Conservation (phyloP, 2,329 filamentous ascomycete genomes). For the Nemania sp. region DNA sequence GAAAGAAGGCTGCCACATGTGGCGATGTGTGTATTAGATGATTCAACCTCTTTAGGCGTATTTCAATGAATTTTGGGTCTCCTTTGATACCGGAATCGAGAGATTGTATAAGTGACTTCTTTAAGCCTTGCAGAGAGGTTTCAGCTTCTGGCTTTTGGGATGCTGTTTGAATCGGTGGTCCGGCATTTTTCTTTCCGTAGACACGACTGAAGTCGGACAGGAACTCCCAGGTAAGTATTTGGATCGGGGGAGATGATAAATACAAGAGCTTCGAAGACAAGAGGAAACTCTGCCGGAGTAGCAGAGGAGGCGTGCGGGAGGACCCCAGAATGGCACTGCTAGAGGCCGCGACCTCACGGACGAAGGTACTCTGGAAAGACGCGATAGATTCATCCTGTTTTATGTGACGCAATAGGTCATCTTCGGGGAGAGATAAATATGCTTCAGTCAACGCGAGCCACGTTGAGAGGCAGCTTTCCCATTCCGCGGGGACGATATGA, state of each 20-base stretch:
- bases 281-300: conserved; percentile 75
- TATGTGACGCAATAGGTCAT: conserved; percentile 65
- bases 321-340: conserved; percentile 53
- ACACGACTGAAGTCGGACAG: conserved; percentile 75
- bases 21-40: conserved; percentile 72
- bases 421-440: conserved; percentile 69
- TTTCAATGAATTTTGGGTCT: conserved; percentile 67
- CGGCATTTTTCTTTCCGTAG: conserved; percentile 73
- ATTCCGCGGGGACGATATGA: conserved; percentile 76
- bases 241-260: conserved; percentile 56
- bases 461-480: conserved; percentile 80
- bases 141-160: conserved; percentile 67
- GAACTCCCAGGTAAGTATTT: conserved; percentile 73
- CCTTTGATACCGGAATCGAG: conserved; percentile 72
- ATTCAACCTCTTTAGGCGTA: conserved; percentile 68
- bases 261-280: conserved; percentile 70
- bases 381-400: conserved; percentile 69
- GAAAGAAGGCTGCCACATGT: conserved; percentile 70
- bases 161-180: conserved; percentile 62
- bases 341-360: conserved; percentile 63
- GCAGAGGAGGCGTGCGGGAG: conserved; percentile 53
- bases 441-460: conserved; percentile 78
- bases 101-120: conserved; percentile 70
- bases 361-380: conserved; percentile 75
- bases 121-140: conserved; percentile 67